Conservation (phyloP, 805 yeast genomes). For the Spathaspora passalidarum region DNA sequence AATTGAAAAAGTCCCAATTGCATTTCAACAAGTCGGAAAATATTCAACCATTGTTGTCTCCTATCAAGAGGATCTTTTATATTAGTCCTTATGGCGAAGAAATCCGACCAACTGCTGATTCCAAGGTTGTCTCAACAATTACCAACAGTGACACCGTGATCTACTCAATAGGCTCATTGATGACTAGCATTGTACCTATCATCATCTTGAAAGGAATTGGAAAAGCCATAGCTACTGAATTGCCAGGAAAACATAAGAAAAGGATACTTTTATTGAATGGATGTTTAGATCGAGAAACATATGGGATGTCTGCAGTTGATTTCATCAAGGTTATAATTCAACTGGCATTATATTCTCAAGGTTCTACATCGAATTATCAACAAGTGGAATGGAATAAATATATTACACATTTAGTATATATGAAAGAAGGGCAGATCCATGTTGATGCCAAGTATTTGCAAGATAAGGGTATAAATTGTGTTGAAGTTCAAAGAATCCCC, state of each 20-base stretch:
- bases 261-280: constrained; percentile 74
- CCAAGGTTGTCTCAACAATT: constrained; percentile 54
- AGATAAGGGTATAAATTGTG: constrained; percentile 45
- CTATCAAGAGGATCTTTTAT: constrained; percentile 70
- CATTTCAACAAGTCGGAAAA: constrained; percentile 61
- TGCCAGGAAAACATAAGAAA: constrained; percentile 21
- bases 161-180: constrained; percentile 82
- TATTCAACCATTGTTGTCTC: constrained; percentile 63
- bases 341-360: constrained; percentile 54
- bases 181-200: constrained; percentile 85
- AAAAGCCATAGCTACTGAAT: constrained; percentile 44
- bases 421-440: constrained; percentile 47
- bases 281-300: constrained; percentile 74
- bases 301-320: constrained; percentile 57
- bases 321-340: constrained; percentile 54
- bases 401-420: constrained; percentile 62
- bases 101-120: constrained; percentile 69
- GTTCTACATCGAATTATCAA: constrained; percentile 13
- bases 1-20: constrained; percentile 67
- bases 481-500: constrained; percentile 29
- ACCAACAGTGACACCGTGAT: constrained; percentile 53
- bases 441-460: constrained; percentile 45
- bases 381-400: constrained; percentile 39
- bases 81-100: constrained; percentile 88
- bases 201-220: constrained; percentile 73